Evolutionary conservation across 169 alveolate species (phyloP).

Genomic region (Miamiensis avidus): DNA sequence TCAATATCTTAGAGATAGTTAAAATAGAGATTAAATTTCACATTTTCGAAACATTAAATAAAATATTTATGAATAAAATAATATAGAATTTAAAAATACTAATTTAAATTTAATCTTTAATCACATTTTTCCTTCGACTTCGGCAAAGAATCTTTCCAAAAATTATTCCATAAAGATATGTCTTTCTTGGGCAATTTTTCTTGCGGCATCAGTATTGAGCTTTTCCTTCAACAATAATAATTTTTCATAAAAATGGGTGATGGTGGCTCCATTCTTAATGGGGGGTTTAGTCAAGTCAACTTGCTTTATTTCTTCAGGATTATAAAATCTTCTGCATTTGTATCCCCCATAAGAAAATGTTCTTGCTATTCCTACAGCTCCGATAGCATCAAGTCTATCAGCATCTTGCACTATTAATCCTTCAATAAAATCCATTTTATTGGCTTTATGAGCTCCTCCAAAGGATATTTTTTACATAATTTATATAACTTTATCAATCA

Average conservation of each 20-base stretch:
- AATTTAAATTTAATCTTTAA: too few relatives aligned
- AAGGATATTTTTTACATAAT: slow-evolving; percentile 54
- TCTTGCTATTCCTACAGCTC: slow-evolving; percentile 69
- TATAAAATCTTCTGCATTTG: slow-evolving; percentile 47
- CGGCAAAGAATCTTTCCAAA: slow-evolving; percentile 48
- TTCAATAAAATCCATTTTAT: slow-evolving; percentile 48
- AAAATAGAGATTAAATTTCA: neutral
- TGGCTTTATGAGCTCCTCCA: slow-evolving; percentile 49
- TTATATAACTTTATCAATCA: slow-evolving; percentile 42
- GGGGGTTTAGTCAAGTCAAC: neutral
- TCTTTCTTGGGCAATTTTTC: slow-evolving; percentile 52
- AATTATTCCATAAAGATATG: slow-evolving; percentile 50
- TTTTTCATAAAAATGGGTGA: slow-evolving; percentile 65
- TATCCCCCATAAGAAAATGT: slow-evolving; percentile 62
- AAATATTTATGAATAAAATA: neutral
- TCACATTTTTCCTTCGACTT: slow-evolving; percentile 38
- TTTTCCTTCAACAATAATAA: slow-evolving; percentile 50
- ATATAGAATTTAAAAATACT: neutral
- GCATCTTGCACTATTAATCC: slow-evolving; percentile 68
- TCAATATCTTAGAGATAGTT: neutral
- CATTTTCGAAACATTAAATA: neutral
- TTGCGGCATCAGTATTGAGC: slow-evolving; percentile 65
- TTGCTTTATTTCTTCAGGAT: slow-evolving; percentile 16
- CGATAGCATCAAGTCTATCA: slow-evolving; percentile 64
- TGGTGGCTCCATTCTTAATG: slow-evolving; percentile 38